Evolutionary conservation across 2,329 filamentous ascomycete species (phyloP).

Genomic region (Chalaropsis thielavioides): DNA sequence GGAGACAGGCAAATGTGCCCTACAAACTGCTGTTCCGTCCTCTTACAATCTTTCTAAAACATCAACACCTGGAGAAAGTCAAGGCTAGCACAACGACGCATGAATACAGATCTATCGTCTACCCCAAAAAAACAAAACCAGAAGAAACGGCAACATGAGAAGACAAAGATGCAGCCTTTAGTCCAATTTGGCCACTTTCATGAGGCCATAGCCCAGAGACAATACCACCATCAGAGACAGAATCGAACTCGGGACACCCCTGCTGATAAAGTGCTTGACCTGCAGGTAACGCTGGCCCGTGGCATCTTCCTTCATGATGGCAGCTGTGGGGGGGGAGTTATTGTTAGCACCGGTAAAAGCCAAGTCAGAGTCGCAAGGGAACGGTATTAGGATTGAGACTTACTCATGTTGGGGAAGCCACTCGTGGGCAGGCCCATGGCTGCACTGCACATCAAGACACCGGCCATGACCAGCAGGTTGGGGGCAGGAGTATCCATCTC

Average conservation of each 20-base stretch:
- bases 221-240: constrained; percentile 70
- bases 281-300: constrained; percentile 83
- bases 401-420: constrained; percentile 99
- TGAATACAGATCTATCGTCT: not conserved
- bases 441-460: constrained; percentile 92
- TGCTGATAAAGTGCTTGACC: constrained; percentile 86
- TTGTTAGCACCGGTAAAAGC: not conserved
- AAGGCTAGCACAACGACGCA: not conserved
- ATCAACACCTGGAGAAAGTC: not conserved
- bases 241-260: constrained; percentile 79
- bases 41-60: not conserved
- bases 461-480: constrained; percentile 87
- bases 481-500: constrained; percentile 82
- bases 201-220: constrained; percentile 79
- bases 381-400: constrained; percentile 31
- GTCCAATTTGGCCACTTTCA: constrained; percentile 57
- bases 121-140: not conserved
- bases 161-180: constrained; percentile 21
- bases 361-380: not conserved
- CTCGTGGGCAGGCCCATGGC: constrained; percentile 89
- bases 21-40: not conserved
- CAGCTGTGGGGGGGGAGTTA: constrained; percentile 42
- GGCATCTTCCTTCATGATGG: constrained; percentile 97
- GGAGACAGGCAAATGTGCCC: not conserved
- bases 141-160: not conserved